Evolutionary conservation across 768 basidiomycete genomes (phyloP).

Genomic region (Lactarius psammicola): DNA sequence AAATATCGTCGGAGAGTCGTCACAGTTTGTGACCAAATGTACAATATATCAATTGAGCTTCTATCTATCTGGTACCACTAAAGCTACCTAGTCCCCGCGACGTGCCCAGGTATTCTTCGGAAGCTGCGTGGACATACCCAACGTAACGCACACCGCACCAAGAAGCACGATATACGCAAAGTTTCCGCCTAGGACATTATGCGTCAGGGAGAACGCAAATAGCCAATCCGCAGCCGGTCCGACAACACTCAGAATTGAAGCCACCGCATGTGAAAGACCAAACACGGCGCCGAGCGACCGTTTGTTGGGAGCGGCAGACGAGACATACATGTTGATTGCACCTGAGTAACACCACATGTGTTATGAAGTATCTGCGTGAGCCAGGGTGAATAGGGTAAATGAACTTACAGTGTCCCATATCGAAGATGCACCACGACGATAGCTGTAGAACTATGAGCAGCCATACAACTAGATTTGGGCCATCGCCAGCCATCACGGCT

Average conservation of each 20-base stretch:
- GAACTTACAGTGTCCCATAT: background rate
- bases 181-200: slow-evolving; percentile 27
- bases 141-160: background rate
- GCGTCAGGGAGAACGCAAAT: slow-evolving; percentile 57
- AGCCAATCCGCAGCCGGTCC: slow-evolving; percentile 62
- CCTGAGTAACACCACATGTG: slow-evolving; percentile 41
- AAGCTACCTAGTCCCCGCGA: too few relatives aligned
- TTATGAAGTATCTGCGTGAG: background rate
- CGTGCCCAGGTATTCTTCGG: background rate
- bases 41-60: too few relatives aligned
- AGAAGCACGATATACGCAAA: background rate
- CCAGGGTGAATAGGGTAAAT: background rate
- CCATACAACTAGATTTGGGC: background rate
- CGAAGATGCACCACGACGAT: background rate
- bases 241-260: slow-evolving; percentile 40
- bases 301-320: slow-evolving; percentile 59
- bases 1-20: too few relatives aligned
- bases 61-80: too few relatives aligned
- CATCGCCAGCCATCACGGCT: background rate
- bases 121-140: background rate
- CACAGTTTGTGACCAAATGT: too few relatives aligned
- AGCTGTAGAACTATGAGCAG: background rate
- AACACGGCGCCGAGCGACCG: slow-evolving; percentile 68
- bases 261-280: slow-evolving; percentile 43
- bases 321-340: slow-evolving; percentile 68